Evolutionary conservation across 352 stramenopile species (phyloP), one percentile per base, ranked within the genome.

Genomic region (Nothophytophthora sp.): DNA sequence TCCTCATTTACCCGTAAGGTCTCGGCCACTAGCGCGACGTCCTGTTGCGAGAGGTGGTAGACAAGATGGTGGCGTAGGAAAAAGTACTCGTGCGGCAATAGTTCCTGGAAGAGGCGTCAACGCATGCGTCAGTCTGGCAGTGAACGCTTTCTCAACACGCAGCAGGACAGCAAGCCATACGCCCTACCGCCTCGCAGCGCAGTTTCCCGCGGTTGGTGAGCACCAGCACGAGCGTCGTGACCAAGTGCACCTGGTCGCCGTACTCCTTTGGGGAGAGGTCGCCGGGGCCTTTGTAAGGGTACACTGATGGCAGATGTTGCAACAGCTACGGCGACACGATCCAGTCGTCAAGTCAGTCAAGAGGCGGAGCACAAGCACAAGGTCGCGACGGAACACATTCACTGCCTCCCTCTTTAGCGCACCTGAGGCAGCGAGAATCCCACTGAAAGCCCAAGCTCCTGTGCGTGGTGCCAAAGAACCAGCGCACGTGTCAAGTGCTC

Each of bases 71-170:
- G 77, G 5, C 75, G 79, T 22, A 97, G 63, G 46, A 96, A 96
- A n/a, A 83, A 86, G 44, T 96, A 96, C 62, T 97, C 90, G 57
- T 96, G 87, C 15, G 88, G 85, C 33, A 97, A 71, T 34, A 96
- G 70, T 18, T 96, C 80, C 78, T 92, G 33, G 48, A 24, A 8
- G 36, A 18, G 18, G n/a, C n/a, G n/a, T n/a, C n/a, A n/a, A n/a
- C n/a, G n/a, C n/a, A n/a, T n/a, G n/a, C n/a, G n/a, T n/a, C n/a
- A n/a, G n/a, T n/a, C n/a, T 18, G n/a, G 9, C 27, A n/a, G 46
- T 36, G 16, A 58, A 42, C 30, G 20, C 18, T 27, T 67, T 48
- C 54, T 36, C 4, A 32, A 10, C 18, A 30, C 7, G 9, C 18
- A 37, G 44, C 8, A 19, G 20, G 29, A 4, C 32, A 16, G 18